phyloP scores from a whole-genome alignment of 2,329 filamentous ascomycete species.

The Colletotrichum lindemuthianum region DNA sequence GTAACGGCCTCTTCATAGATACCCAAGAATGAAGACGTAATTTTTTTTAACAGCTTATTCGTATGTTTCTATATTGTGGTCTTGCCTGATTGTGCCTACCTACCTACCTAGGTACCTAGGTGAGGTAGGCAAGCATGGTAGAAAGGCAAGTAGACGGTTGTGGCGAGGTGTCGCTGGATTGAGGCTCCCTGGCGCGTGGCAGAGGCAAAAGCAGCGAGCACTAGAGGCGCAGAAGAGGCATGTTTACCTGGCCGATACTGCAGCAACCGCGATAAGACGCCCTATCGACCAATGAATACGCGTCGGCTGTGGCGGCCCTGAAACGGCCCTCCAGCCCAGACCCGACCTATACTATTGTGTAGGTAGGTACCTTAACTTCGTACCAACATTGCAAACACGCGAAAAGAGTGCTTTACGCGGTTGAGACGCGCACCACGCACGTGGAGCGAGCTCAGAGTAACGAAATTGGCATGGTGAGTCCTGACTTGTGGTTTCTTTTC shows the following conservation, averaged over 20 bases:
- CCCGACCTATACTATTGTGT: background rate
- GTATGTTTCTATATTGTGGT: no score
- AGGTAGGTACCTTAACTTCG: no score
- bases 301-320: conserved; percentile 9
- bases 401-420: conserved; percentile 36
- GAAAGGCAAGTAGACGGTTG: no score
- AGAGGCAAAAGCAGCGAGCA: conserved; percentile 22
- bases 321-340: conserved; percentile 13
- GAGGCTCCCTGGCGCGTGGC: no score
- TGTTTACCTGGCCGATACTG: conserved; percentile 31
- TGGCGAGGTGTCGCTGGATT: no score
- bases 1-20: no score
- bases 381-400: conserved; percentile 6
- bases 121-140: no score
- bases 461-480: conserved; percentile 17
- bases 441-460: conserved; percentile 8
- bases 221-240: background rate
- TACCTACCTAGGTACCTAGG: no score
- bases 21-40: no score
- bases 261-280: conserved; percentile 31
- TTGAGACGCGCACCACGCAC: conserved; percentile 27
- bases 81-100: no score
- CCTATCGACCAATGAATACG: conserved; percentile 35
- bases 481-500: background rate
- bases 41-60: no score